phyloP scores from a whole-genome alignment of 2,329 filamentous ascomycete species.

The Tolypocladium sp. region DNA sequence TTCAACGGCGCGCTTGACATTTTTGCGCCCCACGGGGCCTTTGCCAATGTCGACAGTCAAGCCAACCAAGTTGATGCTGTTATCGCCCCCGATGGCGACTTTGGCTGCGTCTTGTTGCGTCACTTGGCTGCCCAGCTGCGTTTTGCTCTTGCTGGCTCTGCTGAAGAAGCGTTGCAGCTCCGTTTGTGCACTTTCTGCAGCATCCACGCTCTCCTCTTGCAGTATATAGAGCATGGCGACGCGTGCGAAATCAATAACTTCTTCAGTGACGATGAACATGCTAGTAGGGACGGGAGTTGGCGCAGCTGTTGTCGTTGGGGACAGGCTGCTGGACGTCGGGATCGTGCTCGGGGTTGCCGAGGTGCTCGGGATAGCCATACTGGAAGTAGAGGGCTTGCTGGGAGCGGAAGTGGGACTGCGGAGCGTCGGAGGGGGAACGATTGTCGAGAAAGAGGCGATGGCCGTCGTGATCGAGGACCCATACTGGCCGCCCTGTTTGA shows the following conservation, averaged over 20 bases:
- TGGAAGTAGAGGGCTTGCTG: neutral
- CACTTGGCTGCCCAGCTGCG: conserved; percentile 19
- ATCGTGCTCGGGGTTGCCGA: neutral
- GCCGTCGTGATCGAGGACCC: neutral
- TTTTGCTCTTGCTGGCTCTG: conserved; percentile 20
- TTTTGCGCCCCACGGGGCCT: conserved; percentile 16
- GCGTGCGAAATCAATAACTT: conserved; percentile 54
- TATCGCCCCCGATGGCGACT: conserved; percentile 32
- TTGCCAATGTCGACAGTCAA: conserved; percentile 30
- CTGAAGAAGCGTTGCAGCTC: conserved; percentile 47
- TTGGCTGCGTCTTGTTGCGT: conserved; percentile 28
- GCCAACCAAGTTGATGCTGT: conserved; percentile 41
- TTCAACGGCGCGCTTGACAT: conserved; percentile 9
- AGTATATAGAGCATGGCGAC: conserved; percentile 53
- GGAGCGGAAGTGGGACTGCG: neutral
- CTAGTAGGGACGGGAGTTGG: neutral
- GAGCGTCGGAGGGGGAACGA: neutral
- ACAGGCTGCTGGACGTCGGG: neutral
- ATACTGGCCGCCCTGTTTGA: neutral
- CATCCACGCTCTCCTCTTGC: conserved; percentile 40
- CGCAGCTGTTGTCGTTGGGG: neutral
- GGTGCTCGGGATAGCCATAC: neutral
- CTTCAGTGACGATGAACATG: conserved; percentile 41
- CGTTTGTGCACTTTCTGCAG: conserved; percentile 45
- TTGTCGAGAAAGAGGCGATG: neutral